phyloP scores from a whole-genome alignment of 169 alveolate species.

The Perkinsus chesapeaki region DNA sequence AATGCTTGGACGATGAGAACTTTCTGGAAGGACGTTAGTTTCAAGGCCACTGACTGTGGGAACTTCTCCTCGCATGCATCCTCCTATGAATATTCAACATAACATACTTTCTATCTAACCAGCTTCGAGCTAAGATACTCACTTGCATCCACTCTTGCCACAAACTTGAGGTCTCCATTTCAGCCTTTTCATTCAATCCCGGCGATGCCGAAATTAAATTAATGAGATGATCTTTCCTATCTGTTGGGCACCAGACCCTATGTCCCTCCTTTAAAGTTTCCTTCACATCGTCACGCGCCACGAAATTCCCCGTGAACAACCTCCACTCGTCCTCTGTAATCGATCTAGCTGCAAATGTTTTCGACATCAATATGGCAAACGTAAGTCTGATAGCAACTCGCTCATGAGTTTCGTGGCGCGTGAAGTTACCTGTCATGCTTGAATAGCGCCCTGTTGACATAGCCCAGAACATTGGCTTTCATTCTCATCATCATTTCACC shows the following conservation, averaged over 20 bases:
- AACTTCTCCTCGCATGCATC: conserved; percentile 50
- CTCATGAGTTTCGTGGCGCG: background rate
- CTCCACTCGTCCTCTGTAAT: conserved; percentile 75
- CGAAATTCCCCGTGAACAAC: conserved; percentile 68
- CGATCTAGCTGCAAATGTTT: conserved; percentile 24
- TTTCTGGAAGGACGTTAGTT: conserved; percentile 66
- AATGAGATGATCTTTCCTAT: conserved; percentile 58
- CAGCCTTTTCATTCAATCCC: conserved; percentile 39
- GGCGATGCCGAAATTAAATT: conserved; percentile 61
- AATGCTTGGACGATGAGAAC: conserved; percentile 68
- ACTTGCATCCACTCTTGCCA: conserved; percentile 38
- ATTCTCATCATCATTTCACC: background rate
- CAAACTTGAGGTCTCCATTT: conserved; percentile 30
- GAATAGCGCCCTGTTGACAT: conserved; percentile 67
- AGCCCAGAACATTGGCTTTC: conserved; percentile 37
- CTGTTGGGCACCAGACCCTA: conserved; percentile 69
- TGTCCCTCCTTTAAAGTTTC: conserved; percentile 15
- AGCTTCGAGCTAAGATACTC: conserved; percentile 48
- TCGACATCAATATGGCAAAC: background rate
- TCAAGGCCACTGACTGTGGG: conserved; percentile 38
- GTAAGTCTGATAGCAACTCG: background rate
- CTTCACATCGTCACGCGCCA: conserved; percentile 46
- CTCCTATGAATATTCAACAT: background rate
- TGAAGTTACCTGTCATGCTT: conserved; percentile 61
- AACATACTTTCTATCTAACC: conserved; percentile 12